Percentiles rank a stretch among this genome's conserved stretches.
phyloP scores from a whole-genome alignment of 371 early-diverging fungal genomes.

The Fennellomyces sp. region DNA sequence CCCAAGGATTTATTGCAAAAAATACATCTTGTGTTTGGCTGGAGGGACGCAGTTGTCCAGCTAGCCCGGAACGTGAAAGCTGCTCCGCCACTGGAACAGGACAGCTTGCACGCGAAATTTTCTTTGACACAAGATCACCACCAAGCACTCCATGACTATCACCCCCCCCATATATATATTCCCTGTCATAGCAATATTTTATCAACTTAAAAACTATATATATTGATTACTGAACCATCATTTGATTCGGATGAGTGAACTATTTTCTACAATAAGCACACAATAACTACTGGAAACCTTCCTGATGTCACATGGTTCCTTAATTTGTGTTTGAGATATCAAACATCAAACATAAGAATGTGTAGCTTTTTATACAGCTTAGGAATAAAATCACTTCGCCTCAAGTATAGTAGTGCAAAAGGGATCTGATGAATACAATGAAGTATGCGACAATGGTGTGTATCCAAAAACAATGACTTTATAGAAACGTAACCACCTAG shows the following conservation, averaged over 20 bases:
- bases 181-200: not conserved
- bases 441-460: not conserved
- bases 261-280: not conserved
- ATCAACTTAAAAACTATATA: not conserved
- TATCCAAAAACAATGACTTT: not conserved
- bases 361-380: conserved; percentile 1
- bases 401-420: not conserved
- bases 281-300: not conserved
- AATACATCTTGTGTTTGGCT: not conserved
- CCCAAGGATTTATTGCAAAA: not conserved
- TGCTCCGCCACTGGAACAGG: not conserved
- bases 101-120: not conserved
- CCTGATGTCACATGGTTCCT: not conserved
- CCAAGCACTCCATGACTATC: not conserved
- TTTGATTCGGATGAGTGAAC: not conserved
- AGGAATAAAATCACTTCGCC: not conserved
- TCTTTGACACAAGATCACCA: not conserved
- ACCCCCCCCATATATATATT: not conserved
- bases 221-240: not conserved
- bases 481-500: not conserved
- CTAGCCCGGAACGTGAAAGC: conserved; percentile 1
- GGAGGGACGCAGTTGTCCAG: conserved; percentile 5
- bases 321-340: not conserved
- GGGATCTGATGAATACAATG: not conserved
- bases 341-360: not conserved